Percentiles rank a stretch among this genome's conserved stretches.
Evolutionary conservation across 2,329 filamentous ascomycete genomes (phyloP).

Genomic region (Scytalidium sp.): DNA sequence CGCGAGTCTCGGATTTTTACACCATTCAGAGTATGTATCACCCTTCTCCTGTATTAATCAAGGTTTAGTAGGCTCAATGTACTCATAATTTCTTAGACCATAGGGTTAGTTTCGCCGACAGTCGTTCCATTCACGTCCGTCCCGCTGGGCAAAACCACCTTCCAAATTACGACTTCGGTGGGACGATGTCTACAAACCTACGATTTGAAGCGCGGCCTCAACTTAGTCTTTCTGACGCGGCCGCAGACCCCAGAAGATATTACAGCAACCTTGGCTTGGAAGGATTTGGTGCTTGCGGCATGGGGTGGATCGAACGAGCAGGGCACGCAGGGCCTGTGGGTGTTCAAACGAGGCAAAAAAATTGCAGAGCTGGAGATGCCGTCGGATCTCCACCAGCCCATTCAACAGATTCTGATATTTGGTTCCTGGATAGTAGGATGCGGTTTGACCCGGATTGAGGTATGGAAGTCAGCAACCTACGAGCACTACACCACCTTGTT

Average conservation of each 20-base stretch:
- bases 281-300: constrained; percentile 81
- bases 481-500: constrained; percentile 88
- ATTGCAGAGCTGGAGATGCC: constrained; percentile 72
- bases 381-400: constrained; percentile 61
- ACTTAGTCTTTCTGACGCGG: constrained; percentile 88
- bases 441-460: constrained; percentile 71
- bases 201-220: constrained; percentile 84
- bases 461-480: constrained; percentile 81
- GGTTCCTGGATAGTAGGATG: constrained; percentile 89
- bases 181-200: constrained; percentile 92
- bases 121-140: constrained; percentile 85
- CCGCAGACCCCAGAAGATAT: constrained; percentile 85
- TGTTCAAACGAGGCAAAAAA: constrained; percentile 88
- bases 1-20: constrained; percentile 81
- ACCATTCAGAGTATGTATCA: constrained; percentile 75
- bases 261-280: constrained; percentile 85
- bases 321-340: constrained; percentile 71
- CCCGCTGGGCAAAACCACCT: constrained; percentile 88
- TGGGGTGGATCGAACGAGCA: constrained; percentile 65
- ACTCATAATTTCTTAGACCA: constrained; percentile 57
- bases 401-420: constrained; percentile 77
- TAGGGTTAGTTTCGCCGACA: constrained; percentile 91
- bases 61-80: not conserved
- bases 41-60: not conserved
- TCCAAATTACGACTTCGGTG: constrained; percentile 95